phyloP scores from a whole-genome alignment of 345 rosid genomes.

The Eutrema japonicum region DNA sequence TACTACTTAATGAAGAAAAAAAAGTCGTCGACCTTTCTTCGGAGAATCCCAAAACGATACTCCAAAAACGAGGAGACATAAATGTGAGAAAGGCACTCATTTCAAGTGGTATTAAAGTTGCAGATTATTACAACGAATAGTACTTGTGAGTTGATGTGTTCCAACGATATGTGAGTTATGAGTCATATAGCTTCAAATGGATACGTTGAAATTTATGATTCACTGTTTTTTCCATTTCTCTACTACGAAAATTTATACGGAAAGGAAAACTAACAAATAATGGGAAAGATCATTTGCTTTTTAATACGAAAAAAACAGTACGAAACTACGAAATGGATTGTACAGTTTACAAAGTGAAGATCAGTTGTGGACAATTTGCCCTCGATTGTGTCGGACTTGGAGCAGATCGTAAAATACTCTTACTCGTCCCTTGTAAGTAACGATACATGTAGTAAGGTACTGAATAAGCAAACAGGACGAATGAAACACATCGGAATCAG shows the following conservation, averaged over 20 bases:
- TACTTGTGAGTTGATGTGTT: conserved; percentile 15
- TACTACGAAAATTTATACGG: background rate
- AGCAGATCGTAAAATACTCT: background rate
- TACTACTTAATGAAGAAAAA: conserved; percentile 13
- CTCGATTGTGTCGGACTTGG: conserved; percentile 8
- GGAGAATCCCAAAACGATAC: conserved; percentile 19
- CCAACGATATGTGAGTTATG: conserved; percentile 27
- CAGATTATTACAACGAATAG: conserved; percentile 30
- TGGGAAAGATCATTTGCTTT: background rate
- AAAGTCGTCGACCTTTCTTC: conserved; percentile 25
- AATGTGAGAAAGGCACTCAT: conserved; percentile 32
- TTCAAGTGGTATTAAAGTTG: conserved; percentile 28
- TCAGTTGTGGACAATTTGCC: conserved; percentile 21
- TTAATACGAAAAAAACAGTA: background rate
- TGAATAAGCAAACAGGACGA: no score
- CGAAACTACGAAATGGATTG: conserved; percentile 4
- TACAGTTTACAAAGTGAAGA: background rate
- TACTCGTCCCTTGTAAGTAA: background rate
- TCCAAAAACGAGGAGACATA: conserved; percentile 26
- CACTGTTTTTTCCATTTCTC: background rate
- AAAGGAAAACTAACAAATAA: background rate
- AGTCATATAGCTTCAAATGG: conserved; percentile 33
- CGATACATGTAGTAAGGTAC: no score
- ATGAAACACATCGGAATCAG: no score
- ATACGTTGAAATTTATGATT: conserved; percentile 25